Conservation (phyloP, 176 grass and related monocot species). For the Canna indica region DNA sequence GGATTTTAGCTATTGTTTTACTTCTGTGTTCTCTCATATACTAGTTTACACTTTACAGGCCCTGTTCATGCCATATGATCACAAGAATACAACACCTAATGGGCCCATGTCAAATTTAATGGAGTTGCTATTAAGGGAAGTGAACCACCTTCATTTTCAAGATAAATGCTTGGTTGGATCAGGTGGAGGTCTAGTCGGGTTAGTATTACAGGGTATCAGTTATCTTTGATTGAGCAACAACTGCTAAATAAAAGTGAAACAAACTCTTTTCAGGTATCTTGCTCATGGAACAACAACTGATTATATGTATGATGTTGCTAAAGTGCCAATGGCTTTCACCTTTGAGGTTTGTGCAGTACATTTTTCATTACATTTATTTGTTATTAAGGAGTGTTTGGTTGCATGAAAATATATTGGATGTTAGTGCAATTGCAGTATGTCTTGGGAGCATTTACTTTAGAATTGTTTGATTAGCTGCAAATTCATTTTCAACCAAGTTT, state of each 20-base stretch:
- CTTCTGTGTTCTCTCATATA: not conserved
- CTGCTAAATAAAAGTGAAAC: not conserved
- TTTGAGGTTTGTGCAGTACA: constrained; percentile 65
- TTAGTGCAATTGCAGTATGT: too few species aligned
- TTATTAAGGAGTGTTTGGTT: not conserved
- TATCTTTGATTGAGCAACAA: not conserved
- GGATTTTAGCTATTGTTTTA: not conserved
- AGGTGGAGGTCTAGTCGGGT: constrained; percentile 93
- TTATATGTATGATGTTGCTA: constrained; percentile 72
- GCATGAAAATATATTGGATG: too few species aligned
- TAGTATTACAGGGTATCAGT: constrained; percentile 21
- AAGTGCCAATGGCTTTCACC: constrained; percentile 94
- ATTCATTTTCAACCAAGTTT: too few species aligned
- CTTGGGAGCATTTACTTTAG: too few species aligned
- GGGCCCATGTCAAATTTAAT: constrained; percentile 57
- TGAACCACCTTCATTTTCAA: constrained; percentile 80
- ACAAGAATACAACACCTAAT: constrained; percentile 80
- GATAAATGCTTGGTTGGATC: constrained; percentile 85
- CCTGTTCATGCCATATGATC: constrained; percentile 99
- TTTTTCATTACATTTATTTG: constrained; percentile 12
- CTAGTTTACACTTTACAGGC: constrained; percentile 36
- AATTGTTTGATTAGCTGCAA: too few species aligned
- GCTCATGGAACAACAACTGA: constrained; percentile 99
- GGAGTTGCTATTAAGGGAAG: constrained; percentile 64
- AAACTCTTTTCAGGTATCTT: constrained; percentile 54